Evolutionary conservation across 2,329 filamentous ascomycete genomes (phyloP).

Genomic region (Dendrostoma leiphaemia): DNA sequence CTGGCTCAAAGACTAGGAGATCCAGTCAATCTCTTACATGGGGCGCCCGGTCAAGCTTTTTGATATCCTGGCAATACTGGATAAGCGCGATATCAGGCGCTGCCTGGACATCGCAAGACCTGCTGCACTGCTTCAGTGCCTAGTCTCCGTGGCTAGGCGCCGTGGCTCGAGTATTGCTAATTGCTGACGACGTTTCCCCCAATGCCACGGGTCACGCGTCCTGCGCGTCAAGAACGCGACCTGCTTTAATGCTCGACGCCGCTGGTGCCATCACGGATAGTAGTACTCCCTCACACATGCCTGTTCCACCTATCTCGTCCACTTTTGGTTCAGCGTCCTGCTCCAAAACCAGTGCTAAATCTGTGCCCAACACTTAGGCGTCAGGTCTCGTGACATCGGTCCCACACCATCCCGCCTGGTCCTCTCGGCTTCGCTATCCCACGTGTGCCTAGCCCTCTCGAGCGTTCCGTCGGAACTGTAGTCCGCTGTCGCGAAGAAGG

Average conservation of each 20-base stretch:
- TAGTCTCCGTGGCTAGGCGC: not conserved
- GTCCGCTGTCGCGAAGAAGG: too few species aligned
- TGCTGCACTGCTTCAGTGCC: not conserved
- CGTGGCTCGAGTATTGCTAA: not conserved
- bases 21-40: not conserved
- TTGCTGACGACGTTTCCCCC: not conserved
- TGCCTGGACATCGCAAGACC: not conserved
- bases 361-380: not conserved
- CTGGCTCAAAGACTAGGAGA: not conserved
- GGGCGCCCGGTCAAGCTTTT: not conserved
- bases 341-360: too few species aligned
- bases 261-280: too few species aligned
- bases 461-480: too few species aligned
- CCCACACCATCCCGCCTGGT: not conserved
- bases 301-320: too few species aligned
- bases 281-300: too few species aligned
- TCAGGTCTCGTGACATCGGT: not conserved
- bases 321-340: too few species aligned
- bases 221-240: not conserved
- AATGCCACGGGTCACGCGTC: not conserved
- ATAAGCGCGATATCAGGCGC: not conserved
- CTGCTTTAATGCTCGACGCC: not conserved
- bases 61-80: not conserved
- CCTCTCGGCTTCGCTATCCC: not conserved
- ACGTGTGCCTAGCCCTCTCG: too few species aligned